These are phyloP conservation scores for Leccinum longicurvipes DNA, from an alignment of 768 basidiomycete species.

Conservation along the genomic window DNA sequence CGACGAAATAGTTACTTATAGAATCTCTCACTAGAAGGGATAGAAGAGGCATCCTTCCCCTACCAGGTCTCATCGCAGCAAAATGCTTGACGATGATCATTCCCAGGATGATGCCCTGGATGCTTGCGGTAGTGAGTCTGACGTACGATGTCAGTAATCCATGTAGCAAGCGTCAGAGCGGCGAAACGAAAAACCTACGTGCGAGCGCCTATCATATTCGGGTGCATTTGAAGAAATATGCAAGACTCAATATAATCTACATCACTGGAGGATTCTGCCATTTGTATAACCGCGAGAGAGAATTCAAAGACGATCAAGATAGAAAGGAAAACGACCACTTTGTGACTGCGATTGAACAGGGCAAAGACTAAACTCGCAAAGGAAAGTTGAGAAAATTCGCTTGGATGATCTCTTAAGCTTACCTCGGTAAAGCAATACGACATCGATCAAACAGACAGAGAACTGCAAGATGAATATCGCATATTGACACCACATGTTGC, in stretches of 20 bases:
- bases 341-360: constrained; percentile 35
- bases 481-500: constrained; percentile 11
- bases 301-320: constrained; percentile 17
- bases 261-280: constrained; percentile 14
- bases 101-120: constrained; percentile 39
- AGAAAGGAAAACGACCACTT: constrained; percentile 21
- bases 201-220: not conserved
- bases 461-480: not conserved
- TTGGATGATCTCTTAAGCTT: not conserved
- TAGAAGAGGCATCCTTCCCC: constrained; percentile 41
- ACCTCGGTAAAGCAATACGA: constrained; percentile 26
- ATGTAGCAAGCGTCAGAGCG: not conserved
- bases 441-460: constrained; percentile 16
- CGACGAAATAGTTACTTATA: constrained; percentile 39
- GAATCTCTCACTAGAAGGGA: constrained; percentile 43
- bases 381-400: not conserved
- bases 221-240: constrained; percentile 20
- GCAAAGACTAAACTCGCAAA: constrained; percentile 15
- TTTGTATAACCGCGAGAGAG: constrained; percentile 11
- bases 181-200: constrained; percentile 15
- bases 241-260: constrained; percentile 14
- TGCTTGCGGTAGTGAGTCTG: constrained; percentile 19
- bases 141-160: not conserved
- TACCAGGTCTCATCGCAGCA: constrained; percentile 32
- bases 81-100: constrained; percentile 39